Conservation (phyloP, 805 yeast genomes). For the Spathaspora sp. region DNA sequence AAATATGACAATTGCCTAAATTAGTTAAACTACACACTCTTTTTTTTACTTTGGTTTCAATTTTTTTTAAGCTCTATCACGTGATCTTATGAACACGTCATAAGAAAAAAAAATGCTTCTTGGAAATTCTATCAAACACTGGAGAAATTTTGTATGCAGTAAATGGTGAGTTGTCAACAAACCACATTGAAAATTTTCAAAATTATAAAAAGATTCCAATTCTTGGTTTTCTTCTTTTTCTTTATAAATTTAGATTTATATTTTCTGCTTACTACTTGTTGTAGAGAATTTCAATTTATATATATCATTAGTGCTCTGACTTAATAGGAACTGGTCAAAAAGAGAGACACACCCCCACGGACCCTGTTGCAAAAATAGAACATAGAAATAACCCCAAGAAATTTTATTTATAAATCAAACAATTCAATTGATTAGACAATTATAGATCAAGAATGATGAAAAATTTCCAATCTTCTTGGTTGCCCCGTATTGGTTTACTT, state of each 20-base stretch:
- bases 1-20: neutral
- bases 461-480: slow-evolving; percentile 16
- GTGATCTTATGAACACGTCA: slow-evolving; percentile 6
- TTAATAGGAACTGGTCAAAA: too few species aligned
- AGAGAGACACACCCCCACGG: too few species aligned
- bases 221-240: neutral
- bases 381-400: neutral
- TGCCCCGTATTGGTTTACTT: slow-evolving; percentile 28
- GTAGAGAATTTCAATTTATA: neutral
- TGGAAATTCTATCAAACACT: slow-evolving; percentile 1
- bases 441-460: slow-evolving; percentile 8
- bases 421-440: neutral
- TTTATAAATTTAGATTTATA: neutral
- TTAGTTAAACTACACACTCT: too few species aligned
- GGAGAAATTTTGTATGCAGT: slow-evolving; percentile 4
- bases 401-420: too few species aligned
- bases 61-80: neutral
- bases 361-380: too few species aligned
- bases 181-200: neutral
- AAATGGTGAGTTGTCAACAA: slow-evolving; percentile 2
- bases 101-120: neutral
- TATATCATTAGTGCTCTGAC: neutral
- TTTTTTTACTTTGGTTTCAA: neutral
- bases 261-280: neutral
- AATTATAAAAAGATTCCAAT: neutral